A percentile compares a stretch with the other conserved stretches of the same genome.
Evolutionary conservation across 371 early-diverging fungal genomes (phyloP).

Genomic region (Choanephora cucurbitarum): DNA sequence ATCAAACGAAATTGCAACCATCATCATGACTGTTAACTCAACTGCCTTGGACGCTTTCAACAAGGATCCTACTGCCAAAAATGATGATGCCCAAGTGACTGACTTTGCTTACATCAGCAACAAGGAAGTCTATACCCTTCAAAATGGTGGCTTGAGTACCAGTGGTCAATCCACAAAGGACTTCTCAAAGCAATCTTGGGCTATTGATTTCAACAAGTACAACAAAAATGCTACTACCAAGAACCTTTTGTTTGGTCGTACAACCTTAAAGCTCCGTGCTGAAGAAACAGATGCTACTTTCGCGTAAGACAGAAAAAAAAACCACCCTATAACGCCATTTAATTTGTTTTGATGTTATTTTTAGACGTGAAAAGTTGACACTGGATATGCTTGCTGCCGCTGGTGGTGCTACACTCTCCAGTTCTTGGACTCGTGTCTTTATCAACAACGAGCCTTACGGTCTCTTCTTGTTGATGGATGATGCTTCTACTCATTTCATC

Average conservation of each 20-base stretch:
- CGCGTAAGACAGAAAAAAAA: conserved; percentile 26
- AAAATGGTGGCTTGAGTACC: conserved; percentile 46
- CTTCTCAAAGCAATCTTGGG: conserved; percentile 57
- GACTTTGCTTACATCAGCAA: conserved; percentile 48
- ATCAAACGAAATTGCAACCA: conserved; percentile 51
- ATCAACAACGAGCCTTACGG: conserved; percentile 56
- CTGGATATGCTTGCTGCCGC: conserved; percentile 53
- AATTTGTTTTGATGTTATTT: background rate
- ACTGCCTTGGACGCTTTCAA: conserved; percentile 42
- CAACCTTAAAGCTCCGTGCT: conserved; percentile 54
- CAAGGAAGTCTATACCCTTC: conserved; percentile 43
- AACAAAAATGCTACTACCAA: conserved; percentile 30
- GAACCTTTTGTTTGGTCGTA: conserved; percentile 44
- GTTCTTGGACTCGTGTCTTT: conserved; percentile 51
- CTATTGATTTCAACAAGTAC: conserved; percentile 50
- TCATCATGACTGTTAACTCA: conserved; percentile 45
- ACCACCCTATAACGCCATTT: background rate
- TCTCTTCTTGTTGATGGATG: conserved; percentile 59
- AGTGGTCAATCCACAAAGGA: conserved; percentile 62
- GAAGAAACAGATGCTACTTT: conserved; percentile 54
- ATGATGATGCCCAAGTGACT: conserved; percentile 27
- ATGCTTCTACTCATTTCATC: conserved; percentile 48
- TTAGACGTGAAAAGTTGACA: conserved; percentile 51
- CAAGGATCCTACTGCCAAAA: conserved; percentile 28
- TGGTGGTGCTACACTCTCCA: conserved; percentile 54